A percentile compares a stretch with the other conserved stretches of the same genome.
Evolutionary conservation across 169 alveolate genomes (phyloP).

Genomic region (Plasmodium knowlesi): DNA sequence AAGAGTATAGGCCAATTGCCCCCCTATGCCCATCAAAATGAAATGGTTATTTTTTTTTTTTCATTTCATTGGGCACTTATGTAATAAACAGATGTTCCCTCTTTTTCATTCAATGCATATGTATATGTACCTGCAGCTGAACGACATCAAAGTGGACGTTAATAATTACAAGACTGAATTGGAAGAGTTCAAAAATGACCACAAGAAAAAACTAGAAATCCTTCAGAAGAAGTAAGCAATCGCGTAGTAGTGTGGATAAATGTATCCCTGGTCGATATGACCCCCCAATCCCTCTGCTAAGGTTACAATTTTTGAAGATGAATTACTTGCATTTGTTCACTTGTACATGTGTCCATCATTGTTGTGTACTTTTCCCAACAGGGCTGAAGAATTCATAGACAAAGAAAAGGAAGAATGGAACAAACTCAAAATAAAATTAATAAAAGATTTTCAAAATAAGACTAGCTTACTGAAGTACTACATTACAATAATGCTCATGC

Average conservation of each 20-base stretch:
- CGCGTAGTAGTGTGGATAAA: not conserved
- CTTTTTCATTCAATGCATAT: not conserved
- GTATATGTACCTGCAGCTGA: conserved; percentile 24
- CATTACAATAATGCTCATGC: not conserved
- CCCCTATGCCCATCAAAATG: not conserved
- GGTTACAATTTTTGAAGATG: not conserved
- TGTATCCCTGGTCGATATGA: not conserved
- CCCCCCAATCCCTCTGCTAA: not conserved
- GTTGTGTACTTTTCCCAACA: not conserved
- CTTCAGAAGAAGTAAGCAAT: conserved; percentile 50
- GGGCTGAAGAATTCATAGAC: conserved; percentile 67
- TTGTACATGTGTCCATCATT: not conserved
- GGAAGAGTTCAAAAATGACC: conserved; percentile 65
- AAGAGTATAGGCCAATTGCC: not conserved
- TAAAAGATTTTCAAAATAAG: conserved; percentile 62
- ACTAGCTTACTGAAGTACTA: conserved; percentile 52
- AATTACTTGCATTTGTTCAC: not conserved
- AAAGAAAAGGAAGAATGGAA: conserved; percentile 71
- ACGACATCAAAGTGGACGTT: conserved; percentile 47
- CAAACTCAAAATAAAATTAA: conserved; percentile 43
- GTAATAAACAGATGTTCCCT: not conserved
- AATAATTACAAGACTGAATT: conserved; percentile 57
- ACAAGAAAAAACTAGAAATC: conserved; percentile 32
- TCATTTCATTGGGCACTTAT: not conserved
- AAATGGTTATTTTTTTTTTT: not conserved